Evolutionary conservation across 352 stramenopile species (phyloP).

Genomic region (Phytophthora europaea): DNA sequence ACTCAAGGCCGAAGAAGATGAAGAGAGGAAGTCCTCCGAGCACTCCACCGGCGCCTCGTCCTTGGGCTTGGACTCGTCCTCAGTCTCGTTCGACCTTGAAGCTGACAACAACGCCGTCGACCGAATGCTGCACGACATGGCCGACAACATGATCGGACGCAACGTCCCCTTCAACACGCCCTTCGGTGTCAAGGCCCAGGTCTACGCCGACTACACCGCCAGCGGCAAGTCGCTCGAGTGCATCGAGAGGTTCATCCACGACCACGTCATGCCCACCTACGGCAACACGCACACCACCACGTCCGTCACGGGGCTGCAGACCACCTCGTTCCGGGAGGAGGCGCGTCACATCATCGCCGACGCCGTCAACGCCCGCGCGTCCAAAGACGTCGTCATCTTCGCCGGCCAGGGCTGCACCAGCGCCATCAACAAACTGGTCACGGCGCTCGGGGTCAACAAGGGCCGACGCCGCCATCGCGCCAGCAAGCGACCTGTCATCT

Average conservation of each 20-base stretch:
- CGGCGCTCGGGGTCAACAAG: conserved; percentile 63
- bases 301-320: conserved; percentile 75
- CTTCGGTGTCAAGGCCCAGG: conserved; percentile 79
- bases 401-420: conserved; percentile 86
- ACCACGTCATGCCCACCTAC: conserved; percentile 94
- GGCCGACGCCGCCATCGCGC: conserved; percentile 34
- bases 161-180: conserved; percentile 64
- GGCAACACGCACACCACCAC: conserved; percentile 97
- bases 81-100: conserved; percentile 24
- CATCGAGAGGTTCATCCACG: conserved; percentile 92
- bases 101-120: conserved; percentile 10
- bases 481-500: conserved; percentile 81
- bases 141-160: conserved; percentile 62
- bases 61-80: conserved; percentile 24
- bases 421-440: conserved; percentile 90
- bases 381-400: conserved; percentile 97
- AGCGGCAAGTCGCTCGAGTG: conserved; percentile 88
- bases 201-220: conserved; percentile 97
- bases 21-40: conserved; percentile 21
- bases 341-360: conserved; percentile 94
- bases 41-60: conserved; percentile 30
- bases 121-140: conserved; percentile 45
- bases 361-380: conserved; percentile 83
- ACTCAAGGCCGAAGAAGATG: conserved; percentile 7
- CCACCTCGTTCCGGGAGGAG: conserved; percentile 95